Conservation (phyloP, 257 asterid species). For the Solanum neorickii region DNA sequence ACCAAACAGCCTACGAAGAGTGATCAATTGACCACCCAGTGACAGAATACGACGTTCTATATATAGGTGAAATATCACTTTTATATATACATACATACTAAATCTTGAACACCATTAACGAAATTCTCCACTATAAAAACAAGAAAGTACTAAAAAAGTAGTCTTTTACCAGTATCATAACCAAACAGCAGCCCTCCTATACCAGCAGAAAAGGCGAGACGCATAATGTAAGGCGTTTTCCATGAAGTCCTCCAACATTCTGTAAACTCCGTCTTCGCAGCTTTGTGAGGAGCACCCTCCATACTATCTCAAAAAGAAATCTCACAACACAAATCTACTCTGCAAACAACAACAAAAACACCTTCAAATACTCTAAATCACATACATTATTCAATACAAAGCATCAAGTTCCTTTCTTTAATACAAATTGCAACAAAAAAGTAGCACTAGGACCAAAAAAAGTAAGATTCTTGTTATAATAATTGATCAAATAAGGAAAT, state of each 20-base stretch:
- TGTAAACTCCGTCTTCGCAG: conserved; percentile 51
- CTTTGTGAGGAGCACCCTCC: conserved; percentile 51
- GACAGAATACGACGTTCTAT: background rate
- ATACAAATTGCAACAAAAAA: background rate
- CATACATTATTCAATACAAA: background rate
- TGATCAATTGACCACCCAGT: background rate
- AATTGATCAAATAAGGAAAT: background rate
- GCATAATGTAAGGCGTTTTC: conserved; percentile 60
- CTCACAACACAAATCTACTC: background rate
- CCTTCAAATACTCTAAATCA: background rate
- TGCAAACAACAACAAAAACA: background rate
- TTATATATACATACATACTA: background rate
- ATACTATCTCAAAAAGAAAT: background rate
- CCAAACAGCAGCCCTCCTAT: conserved; percentile 79
- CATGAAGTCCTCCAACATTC: conserved; percentile 61
- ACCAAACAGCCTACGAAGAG: background rate
- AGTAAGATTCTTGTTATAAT: background rate
- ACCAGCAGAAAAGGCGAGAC: conserved; percentile 77
- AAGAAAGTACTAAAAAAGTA: background rate
- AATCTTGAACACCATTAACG: background rate
- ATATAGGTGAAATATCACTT: background rate
- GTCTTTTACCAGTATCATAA: conserved; percentile 48
- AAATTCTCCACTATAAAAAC: background rate
- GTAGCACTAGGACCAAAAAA: background rate
- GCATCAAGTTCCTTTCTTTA: background rate